A percentile compares a stretch with the other conserved stretches of the same genome.
These are phyloP conservation scores for Lactuca sativa DNA, from an alignment of 129 eudicot species.

Conservation along the genomic window DNA sequence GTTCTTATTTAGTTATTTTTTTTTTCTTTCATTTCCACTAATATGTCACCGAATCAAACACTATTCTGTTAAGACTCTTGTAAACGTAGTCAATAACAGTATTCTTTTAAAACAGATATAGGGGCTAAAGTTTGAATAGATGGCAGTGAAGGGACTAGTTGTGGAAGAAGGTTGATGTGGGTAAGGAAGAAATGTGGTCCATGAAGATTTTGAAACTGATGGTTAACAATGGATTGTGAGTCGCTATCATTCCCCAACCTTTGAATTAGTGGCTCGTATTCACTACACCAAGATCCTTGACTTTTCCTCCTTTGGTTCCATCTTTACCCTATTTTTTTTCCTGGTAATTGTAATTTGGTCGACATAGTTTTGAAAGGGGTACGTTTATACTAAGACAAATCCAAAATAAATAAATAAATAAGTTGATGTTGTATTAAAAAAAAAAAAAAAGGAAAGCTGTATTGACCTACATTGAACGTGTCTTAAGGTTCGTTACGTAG, in stretches of 20 bases:
- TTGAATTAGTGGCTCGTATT: constrained; percentile 27
- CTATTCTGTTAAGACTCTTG: not conserved
- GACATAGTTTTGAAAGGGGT: not conserved
- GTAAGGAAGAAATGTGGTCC: constrained; percentile 33
- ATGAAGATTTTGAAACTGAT: constrained; percentile 28
- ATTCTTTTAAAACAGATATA: not conserved
- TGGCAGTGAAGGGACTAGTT: constrained; percentile 9
- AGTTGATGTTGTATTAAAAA: too few relatives aligned
- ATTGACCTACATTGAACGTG: too few relatives aligned
- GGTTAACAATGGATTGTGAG: constrained; percentile 29
- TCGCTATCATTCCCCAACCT: constrained; percentile 28
- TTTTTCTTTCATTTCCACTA: not conserved
- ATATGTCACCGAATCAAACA: not conserved
- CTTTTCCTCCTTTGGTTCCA: constrained; percentile 21
- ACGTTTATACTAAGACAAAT: too few relatives aligned
- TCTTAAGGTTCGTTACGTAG: too few relatives aligned
- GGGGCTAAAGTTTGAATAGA: not conserved
- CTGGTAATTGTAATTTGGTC: not conserved
- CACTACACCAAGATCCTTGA: constrained; percentile 27
- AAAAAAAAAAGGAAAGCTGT: too few relatives aligned
- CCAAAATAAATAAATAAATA: too few relatives aligned
- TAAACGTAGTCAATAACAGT: not conserved
- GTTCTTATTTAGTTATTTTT: too few relatives aligned
- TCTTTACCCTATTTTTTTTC: constrained; percentile 15
- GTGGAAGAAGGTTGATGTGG: constrained; percentile 14